These are phyloP conservation scores for Phalaenopsis hybrid DNA, from an alignment of 116 monocot species.

Conservation along the genomic window DNA sequence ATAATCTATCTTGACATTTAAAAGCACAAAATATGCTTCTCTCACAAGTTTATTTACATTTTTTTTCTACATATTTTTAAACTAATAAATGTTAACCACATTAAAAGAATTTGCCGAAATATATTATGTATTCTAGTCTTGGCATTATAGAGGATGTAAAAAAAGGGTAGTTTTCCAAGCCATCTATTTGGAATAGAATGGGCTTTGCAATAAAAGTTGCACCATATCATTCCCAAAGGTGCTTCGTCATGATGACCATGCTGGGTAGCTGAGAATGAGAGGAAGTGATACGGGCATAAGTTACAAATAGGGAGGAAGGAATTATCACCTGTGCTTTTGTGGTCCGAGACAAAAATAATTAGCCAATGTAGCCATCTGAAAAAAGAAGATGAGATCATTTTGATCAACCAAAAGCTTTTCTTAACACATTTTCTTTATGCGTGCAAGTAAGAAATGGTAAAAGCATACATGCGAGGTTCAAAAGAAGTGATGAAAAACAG, in stretches of 20 bases:
- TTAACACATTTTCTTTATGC: background rate
- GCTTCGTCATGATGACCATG: background rate
- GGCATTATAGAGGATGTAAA: background rate
- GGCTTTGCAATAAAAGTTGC: background rate
- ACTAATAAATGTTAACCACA: background rate
- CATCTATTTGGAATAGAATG: constrained; percentile 1
- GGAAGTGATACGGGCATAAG: background rate
- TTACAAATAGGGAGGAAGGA: background rate
- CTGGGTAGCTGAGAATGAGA: background rate
- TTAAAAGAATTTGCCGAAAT: background rate
- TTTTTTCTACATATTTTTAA: background rate
- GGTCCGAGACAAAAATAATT: constrained; percentile 78
- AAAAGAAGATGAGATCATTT: constrained; percentile 1
- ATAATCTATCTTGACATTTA: background rate
- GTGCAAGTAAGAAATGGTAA: background rate
- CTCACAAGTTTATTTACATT: background rate
- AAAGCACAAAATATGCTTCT: background rate
- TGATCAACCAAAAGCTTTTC: background rate
- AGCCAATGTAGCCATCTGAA: constrained; percentile 93
- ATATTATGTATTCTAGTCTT: background rate
- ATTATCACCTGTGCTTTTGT: constrained; percentile 71
- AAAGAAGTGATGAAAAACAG: background rate
- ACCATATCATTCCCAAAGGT: background rate
- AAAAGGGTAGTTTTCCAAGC: background rate
- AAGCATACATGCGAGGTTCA: background rate